These are phyloP conservation scores for Boletus fagicola DNA, from an alignment of 768 basidiomycete species.

Conservation along the genomic window DNA sequence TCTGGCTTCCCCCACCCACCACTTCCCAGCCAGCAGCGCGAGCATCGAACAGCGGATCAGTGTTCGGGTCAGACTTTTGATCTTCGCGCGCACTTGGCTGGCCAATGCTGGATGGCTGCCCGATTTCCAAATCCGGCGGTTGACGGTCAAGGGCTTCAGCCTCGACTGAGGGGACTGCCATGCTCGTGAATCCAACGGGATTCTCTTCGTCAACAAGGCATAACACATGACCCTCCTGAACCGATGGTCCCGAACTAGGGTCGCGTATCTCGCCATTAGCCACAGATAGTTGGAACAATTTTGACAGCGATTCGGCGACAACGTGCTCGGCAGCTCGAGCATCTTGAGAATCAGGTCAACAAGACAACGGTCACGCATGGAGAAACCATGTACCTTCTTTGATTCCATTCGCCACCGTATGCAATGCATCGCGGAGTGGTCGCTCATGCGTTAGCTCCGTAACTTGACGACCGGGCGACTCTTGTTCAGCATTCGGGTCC, in stretches of 20 bases:
- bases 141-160: conserved; percentile 56
- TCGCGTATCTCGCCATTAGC: background rate
- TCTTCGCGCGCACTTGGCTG: conserved; percentile 24
- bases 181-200: conserved; percentile 55
- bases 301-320: conserved; percentile 34
- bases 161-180: conserved; percentile 67
- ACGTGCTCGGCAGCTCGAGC: conserved; percentile 40
- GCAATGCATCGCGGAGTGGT: conserved; percentile 33
- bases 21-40: conserved; percentile 42
- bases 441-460: conserved; percentile 42
- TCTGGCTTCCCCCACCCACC: conserved; percentile 39
- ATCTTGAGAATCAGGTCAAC: conserved; percentile 35
- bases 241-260: conserved; percentile 30
- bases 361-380: background rate
- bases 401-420: conserved; percentile 38
- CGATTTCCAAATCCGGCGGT: conserved; percentile 35
- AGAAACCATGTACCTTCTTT: conserved; percentile 48
- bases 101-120: conserved; percentile 29
- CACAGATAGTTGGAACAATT: conserved; percentile 37
- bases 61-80: background rate
- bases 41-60: conserved; percentile 27
- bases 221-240: conserved; percentile 53
- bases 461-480: conserved; percentile 41
- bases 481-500: conserved; percentile 75
- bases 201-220: conserved; percentile 51